phyloP scores from a whole-genome alignment of 176 grass and related monocot species.

The Phoenix dactylifera region DNA sequence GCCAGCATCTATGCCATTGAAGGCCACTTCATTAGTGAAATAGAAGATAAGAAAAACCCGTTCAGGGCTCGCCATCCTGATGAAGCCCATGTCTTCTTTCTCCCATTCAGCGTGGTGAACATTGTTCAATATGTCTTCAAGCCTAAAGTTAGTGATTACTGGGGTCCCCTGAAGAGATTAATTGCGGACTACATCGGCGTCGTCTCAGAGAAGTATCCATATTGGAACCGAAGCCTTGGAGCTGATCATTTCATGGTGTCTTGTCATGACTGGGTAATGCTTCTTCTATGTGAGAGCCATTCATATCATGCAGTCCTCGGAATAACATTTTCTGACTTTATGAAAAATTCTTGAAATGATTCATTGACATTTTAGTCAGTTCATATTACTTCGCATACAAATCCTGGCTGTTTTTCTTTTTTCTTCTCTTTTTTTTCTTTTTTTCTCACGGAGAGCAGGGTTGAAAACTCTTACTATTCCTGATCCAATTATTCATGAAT shows the following conservation, averaged over 20 bases:
- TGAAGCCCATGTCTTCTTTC: constrained; percentile 74
- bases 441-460: no score
- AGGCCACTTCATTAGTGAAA: constrained; percentile 79
- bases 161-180: constrained; percentile 32
- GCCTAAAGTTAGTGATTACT: constrained; percentile 21
- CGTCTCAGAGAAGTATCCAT: constrained; percentile 49
- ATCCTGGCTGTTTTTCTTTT: no score
- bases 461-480: no score
- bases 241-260: constrained; percentile 80
- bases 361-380: no score
- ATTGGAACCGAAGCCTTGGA: constrained; percentile 65
- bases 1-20: constrained; percentile 81
- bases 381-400: no score
- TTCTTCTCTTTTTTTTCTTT: no score
- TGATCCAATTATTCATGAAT: no score
- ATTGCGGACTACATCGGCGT: constrained; percentile 62
- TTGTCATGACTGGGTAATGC: constrained; percentile 63
- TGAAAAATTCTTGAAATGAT: no score
- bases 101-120: constrained; percentile 67
- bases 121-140: constrained; percentile 56
- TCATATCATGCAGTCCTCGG: no score
- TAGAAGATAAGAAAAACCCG: constrained; percentile 51
- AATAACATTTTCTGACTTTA: no score
- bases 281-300: not conserved
- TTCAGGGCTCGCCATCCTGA: constrained; percentile 35